Base-by-base conservation (phyloP, 768 basidiomycete species). In the Kwoniella newhampshirensis region DNA sequence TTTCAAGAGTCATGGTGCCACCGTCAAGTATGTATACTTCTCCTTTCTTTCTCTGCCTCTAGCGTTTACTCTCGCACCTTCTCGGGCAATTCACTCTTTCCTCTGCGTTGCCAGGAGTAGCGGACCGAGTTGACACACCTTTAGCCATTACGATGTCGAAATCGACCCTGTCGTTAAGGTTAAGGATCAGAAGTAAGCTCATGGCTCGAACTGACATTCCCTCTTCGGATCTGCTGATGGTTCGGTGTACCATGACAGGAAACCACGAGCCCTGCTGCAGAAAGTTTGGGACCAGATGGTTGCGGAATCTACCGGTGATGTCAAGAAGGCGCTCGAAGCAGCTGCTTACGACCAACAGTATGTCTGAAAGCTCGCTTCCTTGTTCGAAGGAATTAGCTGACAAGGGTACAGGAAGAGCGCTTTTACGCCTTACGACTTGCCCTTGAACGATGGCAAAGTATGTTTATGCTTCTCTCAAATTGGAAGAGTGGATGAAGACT, bases 141-240 rank as follows among this genome's bases (percentile, higher is more conserved):
- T 20, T 36, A 70, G 71, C 56, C 72, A 74, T 50, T 76, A 76
- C 56, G 75, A 76, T 42, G 62, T 74, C 27, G 75, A 76, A 15
- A 74, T 76, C 54, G 66, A 68, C 53, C 75, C 75, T 3, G 68
- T 74, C 44, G 71, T 74, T 51, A 73, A 73, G 60, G 68, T 69
- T n/a, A 57, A 67, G 26, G 62, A 64, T 51, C 70, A 75, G 52
- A 74, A 73, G 71, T 66, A 42, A 57, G 64, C 35, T 17, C 25
- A 13, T 36, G 5, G 13, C n/a, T 26, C 46, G 13, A 26, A 28
- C n/a, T n/a, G n/a, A 18, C 30, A 12, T 45, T 9, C 17, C 30
- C 44, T 8, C 36, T 20, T 18, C 17, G 7, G 18, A 25, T 26
- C 46, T 52, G 32, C 40, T 59, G 58, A 52, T 15, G 26, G 32